These are phyloP conservation scores for Pseudodiploospora longispora DNA, from an alignment of 2,329 filamentous ascomycete species.

Conservation along the genomic window DNA sequence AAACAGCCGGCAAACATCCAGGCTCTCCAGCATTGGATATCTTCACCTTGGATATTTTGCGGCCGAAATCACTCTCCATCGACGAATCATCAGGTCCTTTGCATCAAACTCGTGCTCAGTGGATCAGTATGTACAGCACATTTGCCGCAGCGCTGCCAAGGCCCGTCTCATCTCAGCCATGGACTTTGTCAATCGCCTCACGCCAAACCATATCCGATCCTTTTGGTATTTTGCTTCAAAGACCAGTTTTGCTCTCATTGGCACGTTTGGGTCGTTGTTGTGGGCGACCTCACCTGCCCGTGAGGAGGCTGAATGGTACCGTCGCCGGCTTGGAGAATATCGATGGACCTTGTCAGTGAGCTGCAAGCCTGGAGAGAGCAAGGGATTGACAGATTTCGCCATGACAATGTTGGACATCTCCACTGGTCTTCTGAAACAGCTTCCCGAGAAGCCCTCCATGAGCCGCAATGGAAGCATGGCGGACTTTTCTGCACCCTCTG, in stretches of 20 bases:
- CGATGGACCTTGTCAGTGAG: constrained; percentile 89
- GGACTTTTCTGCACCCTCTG: constrained; percentile 33
- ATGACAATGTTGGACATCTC: constrained; percentile 70
- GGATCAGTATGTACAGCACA: constrained; percentile 80
- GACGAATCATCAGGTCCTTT: constrained; percentile 80
- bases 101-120: constrained; percentile 34
- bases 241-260: constrained; percentile 89
- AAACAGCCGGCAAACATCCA: constrained; percentile 26
- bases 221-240: constrained; percentile 91
- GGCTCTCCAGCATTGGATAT: constrained; percentile 60
- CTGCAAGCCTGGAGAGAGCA: constrained; percentile 58
- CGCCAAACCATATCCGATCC: constrained; percentile 73
- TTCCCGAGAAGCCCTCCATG: constrained; percentile 63
- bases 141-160: constrained; percentile 89
- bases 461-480: constrained; percentile 44
- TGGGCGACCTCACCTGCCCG: constrained; percentile 81
- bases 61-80: constrained; percentile 86
- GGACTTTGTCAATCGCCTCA: constrained; percentile 93
- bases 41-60: constrained; percentile 90
- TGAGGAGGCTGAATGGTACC: constrained; percentile 91
- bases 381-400: constrained; percentile 58
- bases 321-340: constrained; percentile 76
- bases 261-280: constrained; percentile 83
- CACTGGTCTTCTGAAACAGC: constrained; percentile 57
- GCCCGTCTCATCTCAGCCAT: constrained; percentile 90